Base-by-base conservation (phyloP, 2,329 filamentous ascomycete species). In the Lasiodiplodia sp. region DNA sequence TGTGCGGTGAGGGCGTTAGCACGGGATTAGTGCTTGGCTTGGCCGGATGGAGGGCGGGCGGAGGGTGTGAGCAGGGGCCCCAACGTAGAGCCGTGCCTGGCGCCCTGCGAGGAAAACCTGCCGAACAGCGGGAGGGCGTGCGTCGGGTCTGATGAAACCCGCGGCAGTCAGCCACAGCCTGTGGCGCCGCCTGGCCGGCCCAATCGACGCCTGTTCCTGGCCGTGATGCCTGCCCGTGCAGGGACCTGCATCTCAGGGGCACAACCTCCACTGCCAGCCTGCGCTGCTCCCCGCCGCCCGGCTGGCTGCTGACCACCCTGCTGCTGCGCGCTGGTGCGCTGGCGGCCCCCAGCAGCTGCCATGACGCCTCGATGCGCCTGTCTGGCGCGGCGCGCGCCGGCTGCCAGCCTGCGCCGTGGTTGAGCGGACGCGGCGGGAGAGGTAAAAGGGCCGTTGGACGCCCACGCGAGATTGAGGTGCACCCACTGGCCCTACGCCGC, bases 1-100 rank as follows among this genome's bases (percentile, higher is more conserved):
- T 64, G 60, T 64, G 60, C 60, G 60, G 60, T 64, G 60, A 64
- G 47, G 47, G 58, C 40, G 58, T 44, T 63, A 63, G 58, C 58
- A 64, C 60, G 60, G 60, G 60, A 64, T 52, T 64, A 64, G 60
- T 34, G 60, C 58, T 38, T 60, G 38, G 57, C 55, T 38, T 4
- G 55, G 55, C 57, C 57, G 57, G 23, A 28, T 63, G 18, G 58
- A 51, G 58, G 58, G 58, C 60, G 47, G 60, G 47, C 60, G 60
- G 37, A 52, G 47, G 58, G 44, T 38, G 60, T 37, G 60, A 38
- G 44, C 60, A 63, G 58, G 60, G 44, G 60, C 60, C 55, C 10
- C 28, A 14, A 18, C 16, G 60, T 23, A 14, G 28, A 52, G 44
- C 53, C 53, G 53, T 56, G 53, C 53, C 28, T 34, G 16, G 44